phyloP scores from a whole-genome alignment of 495 filamentous ascomycete genomes.

The Neurospora sp. region DNA sequence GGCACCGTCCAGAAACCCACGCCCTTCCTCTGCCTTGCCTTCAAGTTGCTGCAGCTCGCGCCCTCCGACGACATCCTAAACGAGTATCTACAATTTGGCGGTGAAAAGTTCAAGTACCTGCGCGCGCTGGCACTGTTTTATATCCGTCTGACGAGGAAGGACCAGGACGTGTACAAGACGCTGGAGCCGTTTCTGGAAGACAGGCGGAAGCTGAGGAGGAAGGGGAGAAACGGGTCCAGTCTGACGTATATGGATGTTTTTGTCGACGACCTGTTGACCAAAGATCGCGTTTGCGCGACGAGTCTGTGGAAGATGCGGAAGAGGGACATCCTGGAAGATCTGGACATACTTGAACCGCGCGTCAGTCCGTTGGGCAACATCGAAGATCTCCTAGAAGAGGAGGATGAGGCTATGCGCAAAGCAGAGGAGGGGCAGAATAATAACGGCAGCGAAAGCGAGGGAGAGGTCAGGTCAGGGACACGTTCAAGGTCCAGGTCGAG shows the following conservation, averaged over 20 bases:
- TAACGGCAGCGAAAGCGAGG: slow-evolving; percentile 11
- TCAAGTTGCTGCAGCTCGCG: slow-evolving; percentile 86
- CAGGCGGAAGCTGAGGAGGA: slow-evolving; percentile 67
- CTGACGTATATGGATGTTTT: slow-evolving; percentile 88
- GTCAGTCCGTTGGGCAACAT: slow-evolving; percentile 79
- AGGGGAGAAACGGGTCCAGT: slow-evolving; percentile 57
- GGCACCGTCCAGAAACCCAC: slow-evolving; percentile 72
- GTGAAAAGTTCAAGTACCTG: slow-evolving; percentile 81
- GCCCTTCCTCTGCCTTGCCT: slow-evolving; percentile 88
- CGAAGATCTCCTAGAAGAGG: slow-evolving; percentile 66
- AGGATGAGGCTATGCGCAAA: slow-evolving; percentile 32
- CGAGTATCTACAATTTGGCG: slow-evolving; percentile 64
- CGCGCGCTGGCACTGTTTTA: slow-evolving; percentile 86
- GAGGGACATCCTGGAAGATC: slow-evolving; percentile 75
- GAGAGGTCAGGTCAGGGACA: slow-evolving; percentile 8
- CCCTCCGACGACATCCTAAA: slow-evolving; percentile 70
- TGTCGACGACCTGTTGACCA: slow-evolving; percentile 80
- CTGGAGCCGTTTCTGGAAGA: slow-evolving; percentile 82
- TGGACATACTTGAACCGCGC: slow-evolving; percentile 76
- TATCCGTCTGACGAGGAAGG: slow-evolving; percentile 75
- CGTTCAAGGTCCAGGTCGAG: slow-evolving; percentile 9
- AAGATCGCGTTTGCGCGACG: slow-evolving; percentile 84
- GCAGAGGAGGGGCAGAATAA: slow-evolving; percentile 17
- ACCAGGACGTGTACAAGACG: slow-evolving; percentile 66
- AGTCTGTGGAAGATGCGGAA: slow-evolving; percentile 86